Evolutionary conservation across 1,284 basidiomycete genomes (phyloP), one percentile per base, ranked within the genome.

Genomic region (Phlebopus sp.): DNA sequence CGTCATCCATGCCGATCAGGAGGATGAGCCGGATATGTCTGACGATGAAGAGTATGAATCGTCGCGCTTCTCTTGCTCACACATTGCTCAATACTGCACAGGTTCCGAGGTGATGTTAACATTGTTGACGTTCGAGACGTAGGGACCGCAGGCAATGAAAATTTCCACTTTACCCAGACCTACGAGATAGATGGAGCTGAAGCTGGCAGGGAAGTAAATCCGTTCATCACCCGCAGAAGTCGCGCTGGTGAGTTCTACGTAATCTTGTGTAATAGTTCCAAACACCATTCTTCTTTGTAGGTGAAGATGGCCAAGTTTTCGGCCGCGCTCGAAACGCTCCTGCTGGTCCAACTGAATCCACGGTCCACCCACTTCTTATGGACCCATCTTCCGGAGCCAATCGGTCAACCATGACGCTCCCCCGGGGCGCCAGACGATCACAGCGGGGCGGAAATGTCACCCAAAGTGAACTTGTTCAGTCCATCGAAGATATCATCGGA

Each of bases 401-500:
- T 46, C 79, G 79, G 40, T 58, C 70, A 37, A 66, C 76, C 14
- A 51, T 71, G 11, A 67, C 70, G 34, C 71, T 80, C 49, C 68
- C 76, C 37, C 75, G 85, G 48, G 67, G 69, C 44, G 61, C 77
- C 23, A 79, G 85, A 37, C 79, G 84, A 34, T 61, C 75, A n/a
- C 78, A 79, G 38, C 75, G 84, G 49, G 69, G 81, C 27, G 67
- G 73, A 34, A 75, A 73, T 4, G 72, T 71, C 35, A 63, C 66
- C 40, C 74, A 77, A 49, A 69, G 76, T 19, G 86, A 89, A 44
- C 72, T 92, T 43, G 69, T 92, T 19, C 86, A 90, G 45, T 86
- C 84, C 19, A 82, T 97, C 32, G 87, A 94, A 57, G 84, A 88
- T 44, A 78, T 92, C 44, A 84, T 94, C 45, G 91, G 90, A 1